Base-by-base conservation (phyloP, 2,329 filamentous ascomycete species). In the Paraphaeosphaeria sporulosa region DNA sequence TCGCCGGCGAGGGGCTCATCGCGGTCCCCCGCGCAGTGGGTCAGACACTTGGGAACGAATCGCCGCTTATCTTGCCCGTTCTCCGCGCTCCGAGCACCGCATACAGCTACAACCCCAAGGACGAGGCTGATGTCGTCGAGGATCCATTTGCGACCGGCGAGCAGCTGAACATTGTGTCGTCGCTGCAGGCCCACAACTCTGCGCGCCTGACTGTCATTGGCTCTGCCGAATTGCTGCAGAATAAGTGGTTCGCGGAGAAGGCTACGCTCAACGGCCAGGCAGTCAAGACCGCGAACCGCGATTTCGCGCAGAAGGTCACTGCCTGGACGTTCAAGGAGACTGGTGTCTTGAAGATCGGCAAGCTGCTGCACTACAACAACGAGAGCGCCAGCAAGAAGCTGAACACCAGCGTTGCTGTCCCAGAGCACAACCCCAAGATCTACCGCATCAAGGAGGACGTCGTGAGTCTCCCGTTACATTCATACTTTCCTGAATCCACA, bases 391-490 rank as follows among this genome's bases (percentile, higher is more conserved):
- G 80, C 60, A 79, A 81, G 68, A 78, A 78, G 67, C 60, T 74
- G 60, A 77, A 76, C 67, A 70, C 69, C 21, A 78, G 76, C 42
- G 57, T 67, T 43, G 66, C 76, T 66, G 65, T 85, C 60, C 70
- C 79, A 64, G 77, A 82, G 75, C 64, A 86, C 64, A 97, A 97
- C 82, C 94, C 94, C 10, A 86, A 82, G 58, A 94, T 98, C 67
- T 99, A 99, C 82, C 88, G 95, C 66, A 89, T 99, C 77, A 99
- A 98, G 86, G 97, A 93, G 80, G 90, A 97, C 75, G 94, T 97
- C 71, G 94, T 97, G 87, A 76, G 93, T 91, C 51, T 23, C 38
- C 12, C n/a, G n/a, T n/a, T 15, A 1, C 23, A 17, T 8, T 4
- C 25, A 27, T 30, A 23, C 5, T 4, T 0, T 43, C 4, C 12